Evolutionary conservation across 441 rosid genomes (phyloP).

Genomic region (Pelargonium citronellum): DNA sequence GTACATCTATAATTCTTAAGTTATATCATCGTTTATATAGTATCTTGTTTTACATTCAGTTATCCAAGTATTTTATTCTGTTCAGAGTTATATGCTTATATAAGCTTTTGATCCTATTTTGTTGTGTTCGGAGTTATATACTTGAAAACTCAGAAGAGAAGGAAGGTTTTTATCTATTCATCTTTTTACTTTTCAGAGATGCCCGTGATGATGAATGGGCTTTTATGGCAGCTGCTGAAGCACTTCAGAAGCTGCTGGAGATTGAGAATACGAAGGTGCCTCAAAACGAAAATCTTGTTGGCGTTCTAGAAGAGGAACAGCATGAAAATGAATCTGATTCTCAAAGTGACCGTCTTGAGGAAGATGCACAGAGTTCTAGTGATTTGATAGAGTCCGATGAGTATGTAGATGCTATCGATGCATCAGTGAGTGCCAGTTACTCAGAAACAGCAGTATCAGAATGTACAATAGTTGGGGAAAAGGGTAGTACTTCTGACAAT

Average conservation of each 20-base stretch:
- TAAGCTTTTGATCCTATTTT: background rate
- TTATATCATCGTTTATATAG: background rate
- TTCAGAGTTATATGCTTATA: background rate
- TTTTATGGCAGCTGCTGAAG: slow-evolving; percentile 34
- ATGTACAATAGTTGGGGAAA: slow-evolving; percentile 5
- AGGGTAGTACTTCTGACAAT: slow-evolving; percentile 9
- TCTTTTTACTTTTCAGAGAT: slow-evolving; percentile 30
- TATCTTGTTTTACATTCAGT: background rate
- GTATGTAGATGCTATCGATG: slow-evolving; percentile 15
- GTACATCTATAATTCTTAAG: background rate
- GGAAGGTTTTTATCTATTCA: background rate
- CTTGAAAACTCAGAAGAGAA: background rate
- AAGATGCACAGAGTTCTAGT: slow-evolving; percentile 20
- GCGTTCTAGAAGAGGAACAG: slow-evolving; percentile 19
- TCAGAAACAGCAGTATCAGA: slow-evolving; percentile 14
- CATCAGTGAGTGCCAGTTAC: slow-evolving; percentile 15
- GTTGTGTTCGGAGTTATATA: background rate
- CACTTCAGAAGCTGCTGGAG: slow-evolving; percentile 37
- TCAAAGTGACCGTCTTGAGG: slow-evolving; percentile 21
- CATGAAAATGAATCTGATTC: slow-evolving; percentile 23
- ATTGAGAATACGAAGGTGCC: slow-evolving; percentile 24
- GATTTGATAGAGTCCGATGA: slow-evolving; percentile 24
- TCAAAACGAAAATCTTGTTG: slow-evolving; percentile 14
- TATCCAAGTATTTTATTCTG: background rate
- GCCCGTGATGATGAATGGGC: slow-evolving; percentile 31